A percentile compares a stretch with the other conserved stretches of the same genome.
phyloP scores from a whole-genome alignment of 495 filamentous ascomycete genomes.

The Penicillium chermesinum region DNA sequence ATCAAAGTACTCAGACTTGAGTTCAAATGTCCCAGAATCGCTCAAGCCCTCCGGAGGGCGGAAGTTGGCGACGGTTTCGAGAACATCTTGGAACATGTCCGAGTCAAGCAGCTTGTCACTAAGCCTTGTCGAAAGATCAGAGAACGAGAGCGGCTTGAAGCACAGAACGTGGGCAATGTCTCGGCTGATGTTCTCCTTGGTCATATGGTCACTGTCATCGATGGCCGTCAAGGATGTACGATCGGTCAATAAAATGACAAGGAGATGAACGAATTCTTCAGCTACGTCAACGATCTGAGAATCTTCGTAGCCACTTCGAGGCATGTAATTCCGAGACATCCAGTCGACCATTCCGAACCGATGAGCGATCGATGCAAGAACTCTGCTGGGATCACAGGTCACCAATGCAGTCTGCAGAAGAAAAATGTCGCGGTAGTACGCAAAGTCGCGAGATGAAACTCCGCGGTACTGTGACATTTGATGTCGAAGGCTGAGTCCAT shows the following conservation, averaged over 20 bases:
- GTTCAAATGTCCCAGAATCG: slow-evolving; percentile 88
- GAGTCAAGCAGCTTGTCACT: slow-evolving; percentile 50
- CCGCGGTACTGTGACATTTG: slow-evolving; percentile 90
- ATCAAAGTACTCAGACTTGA: slow-evolving; percentile 78
- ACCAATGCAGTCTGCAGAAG: slow-evolving; percentile 87
- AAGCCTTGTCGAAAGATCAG: slow-evolving; percentile 74
- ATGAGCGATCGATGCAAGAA: slow-evolving; percentile 86
- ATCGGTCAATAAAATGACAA: slow-evolving; percentile 88
- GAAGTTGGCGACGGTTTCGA: slow-evolving; percentile 87
- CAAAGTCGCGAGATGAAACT: slow-evolving; percentile 80
- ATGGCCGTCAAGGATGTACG: slow-evolving; percentile 70
- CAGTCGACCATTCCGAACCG: slow-evolving; percentile 86
- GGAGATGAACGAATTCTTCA: slow-evolving; percentile 90
- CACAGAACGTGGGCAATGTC: slow-evolving; percentile 93
- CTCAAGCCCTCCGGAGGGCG: slow-evolving; percentile 84
- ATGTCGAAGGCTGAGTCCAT: slow-evolving; percentile 90
- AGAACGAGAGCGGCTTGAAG: slow-evolving; percentile 92
- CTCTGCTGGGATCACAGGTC: slow-evolving; percentile 73
- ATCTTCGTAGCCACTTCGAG: slow-evolving; percentile 69
- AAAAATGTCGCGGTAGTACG: slow-evolving; percentile 92
- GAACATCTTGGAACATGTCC: slow-evolving; percentile 79
- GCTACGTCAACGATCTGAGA: slow-evolving; percentile 82
- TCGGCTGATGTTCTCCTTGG: slow-evolving; percentile 67
- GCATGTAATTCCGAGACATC: slow-evolving; percentile 74
- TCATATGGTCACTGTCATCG: slow-evolving; percentile 60